These are phyloP conservation scores for Epichloe gansuensis DNA, from an alignment of 2,329 filamentous ascomycete genomes.

Conservation along the genomic window DNA sequence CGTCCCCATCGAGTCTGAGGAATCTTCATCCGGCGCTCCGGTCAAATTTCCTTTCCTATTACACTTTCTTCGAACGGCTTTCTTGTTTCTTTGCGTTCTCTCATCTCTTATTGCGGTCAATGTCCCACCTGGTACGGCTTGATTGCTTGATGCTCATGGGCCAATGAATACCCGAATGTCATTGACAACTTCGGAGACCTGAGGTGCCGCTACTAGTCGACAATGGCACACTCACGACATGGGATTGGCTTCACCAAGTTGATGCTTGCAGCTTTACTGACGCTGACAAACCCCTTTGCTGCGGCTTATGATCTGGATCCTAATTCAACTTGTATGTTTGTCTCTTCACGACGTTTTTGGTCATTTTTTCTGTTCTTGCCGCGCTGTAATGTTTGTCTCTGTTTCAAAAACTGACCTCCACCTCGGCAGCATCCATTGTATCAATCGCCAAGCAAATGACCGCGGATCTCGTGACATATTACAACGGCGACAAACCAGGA, in stretches of 20 bases:
- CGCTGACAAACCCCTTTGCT: constrained; percentile 12
- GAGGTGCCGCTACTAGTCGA: neutral
- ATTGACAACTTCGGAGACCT: neutral
- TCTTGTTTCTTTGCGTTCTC: neutral
- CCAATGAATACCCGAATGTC: neutral
- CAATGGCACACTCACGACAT: neutral
- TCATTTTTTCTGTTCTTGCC: neutral
- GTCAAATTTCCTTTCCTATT: neutral
- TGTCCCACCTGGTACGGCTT: neutral
- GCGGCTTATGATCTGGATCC: constrained; percentile 24
- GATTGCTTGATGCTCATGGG: neutral
- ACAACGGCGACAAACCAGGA: constrained; percentile 35
- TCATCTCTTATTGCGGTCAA: neutral
- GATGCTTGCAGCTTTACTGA: neutral
- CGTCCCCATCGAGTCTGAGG: neutral
- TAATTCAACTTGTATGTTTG: constrained; percentile 21
- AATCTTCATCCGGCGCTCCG: neutral
- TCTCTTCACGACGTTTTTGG: neutral
- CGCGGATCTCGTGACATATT: constrained; percentile 32
- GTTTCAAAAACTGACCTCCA: neutral
- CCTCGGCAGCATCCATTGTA: constrained; percentile 33
- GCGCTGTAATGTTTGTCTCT: neutral
- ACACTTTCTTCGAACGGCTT: neutral
- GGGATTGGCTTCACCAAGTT: neutral
- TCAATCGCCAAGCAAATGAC: constrained; percentile 36